Percentiles rank a stretch among this genome's conserved stretches.
These are phyloP conservation scores for Colletotrichum horii DNA, from an alignment of 2,329 filamentous ascomycete genomes.

Conservation along the genomic window DNA sequence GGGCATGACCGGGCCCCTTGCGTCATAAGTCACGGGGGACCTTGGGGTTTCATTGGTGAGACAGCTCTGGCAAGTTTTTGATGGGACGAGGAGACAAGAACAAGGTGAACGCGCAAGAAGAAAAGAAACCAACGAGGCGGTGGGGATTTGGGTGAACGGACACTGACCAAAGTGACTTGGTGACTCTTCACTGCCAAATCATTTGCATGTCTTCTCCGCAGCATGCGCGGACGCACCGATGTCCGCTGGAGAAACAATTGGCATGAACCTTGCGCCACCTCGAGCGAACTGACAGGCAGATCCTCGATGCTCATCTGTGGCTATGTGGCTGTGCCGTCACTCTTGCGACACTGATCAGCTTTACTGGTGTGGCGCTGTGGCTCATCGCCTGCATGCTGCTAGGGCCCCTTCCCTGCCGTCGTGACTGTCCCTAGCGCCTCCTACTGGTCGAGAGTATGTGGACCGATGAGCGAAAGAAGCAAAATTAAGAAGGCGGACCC, in stretches of 20 bases:
- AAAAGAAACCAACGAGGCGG: background rate
- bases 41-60: slow-evolving; percentile 10
- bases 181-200: background rate
- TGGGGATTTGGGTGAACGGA: background rate
- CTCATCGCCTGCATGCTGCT: background rate
- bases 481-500: slow-evolving; percentile 1
- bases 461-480: background rate
- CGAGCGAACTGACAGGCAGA: background rate
- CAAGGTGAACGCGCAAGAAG: background rate
- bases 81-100: background rate
- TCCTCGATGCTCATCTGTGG: background rate
- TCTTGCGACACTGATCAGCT: slow-evolving; percentile 4
- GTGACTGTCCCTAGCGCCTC: background rate
- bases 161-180: background rate
- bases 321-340: slow-evolving; percentile 20
- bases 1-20: slow-evolving; percentile 8
- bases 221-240: slow-evolving; percentile 2
- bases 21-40: slow-evolving; percentile 3
- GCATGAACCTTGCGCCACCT: background rate
- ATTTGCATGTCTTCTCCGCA: background rate
- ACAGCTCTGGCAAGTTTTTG: slow-evolving; percentile 1
- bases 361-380: slow-evolving; percentile 12
- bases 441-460: slow-evolving; percentile 1
- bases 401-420: background rate
- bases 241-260: background rate